These are phyloP conservation scores for Cladosporium sp. DNA, from an alignment of 2,329 filamentous ascomycete species.

Conservation along the genomic window DNA sequence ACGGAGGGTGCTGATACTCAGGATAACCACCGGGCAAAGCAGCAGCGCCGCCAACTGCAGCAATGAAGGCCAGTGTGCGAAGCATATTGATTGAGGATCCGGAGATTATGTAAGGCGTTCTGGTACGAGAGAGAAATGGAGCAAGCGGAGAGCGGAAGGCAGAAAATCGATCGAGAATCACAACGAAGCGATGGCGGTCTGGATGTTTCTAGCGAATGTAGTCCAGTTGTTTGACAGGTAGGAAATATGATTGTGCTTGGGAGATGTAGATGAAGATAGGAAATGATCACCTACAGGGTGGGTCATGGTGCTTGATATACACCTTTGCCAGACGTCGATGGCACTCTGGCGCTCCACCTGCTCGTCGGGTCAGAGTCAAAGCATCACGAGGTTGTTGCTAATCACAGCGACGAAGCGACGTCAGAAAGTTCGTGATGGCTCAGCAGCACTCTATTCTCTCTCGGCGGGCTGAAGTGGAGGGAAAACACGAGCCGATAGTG, in stretches of 20 bases:
- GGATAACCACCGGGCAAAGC: conserved; percentile 8
- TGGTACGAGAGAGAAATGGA: background rate
- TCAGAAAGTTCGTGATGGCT: conserved; percentile 4
- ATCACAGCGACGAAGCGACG: background rate
- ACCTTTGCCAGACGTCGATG: background rate
- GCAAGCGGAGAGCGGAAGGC: background rate
- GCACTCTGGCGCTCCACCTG: conserved; percentile 1
- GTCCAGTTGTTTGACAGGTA: background rate
- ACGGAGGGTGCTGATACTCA: conserved; percentile 10
- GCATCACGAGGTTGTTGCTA: conserved; percentile 12
- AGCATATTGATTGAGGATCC: background rate
- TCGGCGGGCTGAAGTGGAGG: conserved; percentile 1
- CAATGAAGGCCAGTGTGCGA: conserved; percentile 10
- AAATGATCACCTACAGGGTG: background rate
- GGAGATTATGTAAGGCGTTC: background rate
- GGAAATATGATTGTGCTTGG: conserved; percentile 1
- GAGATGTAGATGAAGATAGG: conserved; percentile 3
- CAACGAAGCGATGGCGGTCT: conserved; percentile 4
- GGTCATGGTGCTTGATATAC: conserved; percentile 7
- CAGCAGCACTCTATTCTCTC: conserved; percentile 2
- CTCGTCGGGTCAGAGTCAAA: conserved; percentile 1
- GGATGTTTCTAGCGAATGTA: conserved; percentile 9
- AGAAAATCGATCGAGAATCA: background rate
- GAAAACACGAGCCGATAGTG: conserved; percentile 10
- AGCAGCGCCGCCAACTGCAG: conserved; percentile 5